phyloP scores from a whole-genome alignment of 1,284 basidiomycete species.

The Kwoniella shivajii region DNA sequence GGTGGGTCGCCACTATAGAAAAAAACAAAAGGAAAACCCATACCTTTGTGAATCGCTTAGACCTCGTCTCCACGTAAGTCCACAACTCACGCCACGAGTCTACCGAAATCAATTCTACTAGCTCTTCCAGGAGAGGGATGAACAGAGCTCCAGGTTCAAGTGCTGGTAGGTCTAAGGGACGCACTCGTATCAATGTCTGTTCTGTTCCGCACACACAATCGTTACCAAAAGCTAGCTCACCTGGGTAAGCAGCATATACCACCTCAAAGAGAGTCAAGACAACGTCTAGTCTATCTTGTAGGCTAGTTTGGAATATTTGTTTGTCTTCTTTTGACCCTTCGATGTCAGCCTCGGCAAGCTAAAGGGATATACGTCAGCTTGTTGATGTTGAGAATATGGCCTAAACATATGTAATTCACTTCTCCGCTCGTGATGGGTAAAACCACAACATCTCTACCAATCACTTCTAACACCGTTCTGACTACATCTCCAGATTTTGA shows the following conservation, averaged over 20 bases:
- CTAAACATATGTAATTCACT: constrained; percentile 19
- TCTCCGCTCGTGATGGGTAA: constrained; percentile 28
- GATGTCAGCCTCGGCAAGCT: constrained; percentile 32
- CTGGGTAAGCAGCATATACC: constrained; percentile 21
- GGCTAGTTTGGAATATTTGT: constrained; percentile 28
- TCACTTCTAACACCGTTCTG: constrained; percentile 36
- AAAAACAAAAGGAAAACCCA: background rate
- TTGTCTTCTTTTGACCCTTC: constrained; percentile 21
- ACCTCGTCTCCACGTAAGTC: constrained; percentile 45
- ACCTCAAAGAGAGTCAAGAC: constrained; percentile 45
- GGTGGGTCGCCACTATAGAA: background rate
- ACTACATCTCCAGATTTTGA: constrained; percentile 30
- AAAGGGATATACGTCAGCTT: background rate
- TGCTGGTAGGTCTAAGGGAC: constrained; percentile 17
- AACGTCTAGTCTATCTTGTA: constrained; percentile 46
- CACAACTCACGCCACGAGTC: constrained; percentile 45
- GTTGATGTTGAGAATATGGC: background rate
- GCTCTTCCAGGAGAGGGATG: constrained; percentile 48
- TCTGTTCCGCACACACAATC: background rate
- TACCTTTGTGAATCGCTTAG: constrained; percentile 45
- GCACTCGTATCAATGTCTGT: background rate
- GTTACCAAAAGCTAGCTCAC: constrained; percentile 16
- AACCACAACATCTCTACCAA: constrained; percentile 41
- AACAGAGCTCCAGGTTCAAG: constrained; percentile 49
- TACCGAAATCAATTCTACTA: constrained; percentile 46